phyloP scores from a whole-genome alignment of 805 yeast species.

The Pichia manshurica region DNA sequence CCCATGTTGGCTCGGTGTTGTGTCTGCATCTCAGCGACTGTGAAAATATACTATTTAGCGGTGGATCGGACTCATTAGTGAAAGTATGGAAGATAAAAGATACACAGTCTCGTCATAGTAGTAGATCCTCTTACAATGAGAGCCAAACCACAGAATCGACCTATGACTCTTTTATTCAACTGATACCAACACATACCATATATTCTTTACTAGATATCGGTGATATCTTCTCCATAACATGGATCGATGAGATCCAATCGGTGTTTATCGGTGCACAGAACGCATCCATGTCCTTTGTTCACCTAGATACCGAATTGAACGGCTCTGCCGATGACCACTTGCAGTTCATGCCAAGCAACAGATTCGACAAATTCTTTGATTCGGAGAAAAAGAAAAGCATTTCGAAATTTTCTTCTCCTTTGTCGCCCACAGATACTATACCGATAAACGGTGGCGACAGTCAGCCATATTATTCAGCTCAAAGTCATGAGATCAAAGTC shows the following conservation, averaged over 20 bases:
- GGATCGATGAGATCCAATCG: slow-evolving; percentile 54
- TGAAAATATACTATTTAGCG: slow-evolving; percentile 66
- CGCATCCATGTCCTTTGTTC: slow-evolving; percentile 77
- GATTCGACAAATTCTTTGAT: slow-evolving; percentile 84
- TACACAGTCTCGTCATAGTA: slow-evolving; percentile 1
- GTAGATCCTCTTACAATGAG: not conserved
- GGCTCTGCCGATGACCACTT: slow-evolving; percentile 23
- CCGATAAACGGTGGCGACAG: not conserved
- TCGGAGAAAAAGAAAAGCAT: slow-evolving; percentile 51
- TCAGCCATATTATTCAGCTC: slow-evolving; percentile 9
- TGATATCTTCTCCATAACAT: slow-evolving; percentile 79
- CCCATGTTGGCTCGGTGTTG: slow-evolving; percentile 71
- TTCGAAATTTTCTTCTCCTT: slow-evolving; percentile 11
- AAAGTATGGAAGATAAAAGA: slow-evolving; percentile 71
- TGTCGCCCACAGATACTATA: not conserved
- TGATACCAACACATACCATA: slow-evolving; percentile 57
- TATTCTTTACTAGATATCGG: slow-evolving; percentile 88
- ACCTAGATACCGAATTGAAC: slow-evolving; percentile 26
- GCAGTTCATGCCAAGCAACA: slow-evolving; percentile 49
- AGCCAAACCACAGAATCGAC: not conserved
- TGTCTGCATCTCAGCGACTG: slow-evolving; percentile 52
- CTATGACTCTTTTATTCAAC: not conserved
- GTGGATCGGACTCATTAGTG: slow-evolving; percentile 85
- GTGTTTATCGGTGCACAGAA: slow-evolving; percentile 88
- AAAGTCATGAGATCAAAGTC: slow-evolving; percentile 30